These are phyloP conservation scores for Cenchrus americanus DNA, from an alignment of 176 grass and related monocot genomes.

Conservation along the genomic window DNA sequence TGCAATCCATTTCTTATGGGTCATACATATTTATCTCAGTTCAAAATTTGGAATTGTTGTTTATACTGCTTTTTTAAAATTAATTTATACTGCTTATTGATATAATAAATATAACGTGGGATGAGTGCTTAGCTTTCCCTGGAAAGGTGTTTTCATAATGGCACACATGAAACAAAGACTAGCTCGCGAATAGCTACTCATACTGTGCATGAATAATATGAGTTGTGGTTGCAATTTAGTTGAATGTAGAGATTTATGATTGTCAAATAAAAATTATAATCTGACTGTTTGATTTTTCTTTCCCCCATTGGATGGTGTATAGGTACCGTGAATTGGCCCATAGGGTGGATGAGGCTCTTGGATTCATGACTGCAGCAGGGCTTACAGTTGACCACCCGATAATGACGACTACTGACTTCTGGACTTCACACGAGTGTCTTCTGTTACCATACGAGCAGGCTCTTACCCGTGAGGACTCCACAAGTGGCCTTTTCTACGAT, in stretches of 20 bases:
- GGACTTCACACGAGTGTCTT: constrained; percentile 95
- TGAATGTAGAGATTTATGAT: neutral
- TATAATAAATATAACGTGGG: neutral
- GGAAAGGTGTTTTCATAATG: constrained; percentile 2
- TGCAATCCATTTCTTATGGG: neutral
- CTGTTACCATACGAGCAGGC: constrained; percentile 94
- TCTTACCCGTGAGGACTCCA: constrained; percentile 93
- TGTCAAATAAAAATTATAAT: constrained; percentile 18
- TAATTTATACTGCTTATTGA: constrained; percentile 15
- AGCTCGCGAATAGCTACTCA: neutral
- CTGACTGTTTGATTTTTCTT: constrained; percentile 11
- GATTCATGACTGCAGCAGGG: constrained; percentile 95
- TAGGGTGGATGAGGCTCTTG: constrained; percentile 92
- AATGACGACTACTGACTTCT: constrained; percentile 97
- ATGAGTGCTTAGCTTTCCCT: neutral
- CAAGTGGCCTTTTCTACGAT: constrained; percentile 88
- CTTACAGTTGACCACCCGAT: constrained; percentile 88
- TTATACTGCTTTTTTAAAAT: constrained; percentile 27
- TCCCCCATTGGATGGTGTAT: neutral
- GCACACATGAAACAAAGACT: constrained; percentile 4
- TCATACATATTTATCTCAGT: constrained; percentile 3
- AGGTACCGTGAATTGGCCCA: constrained; percentile 93
- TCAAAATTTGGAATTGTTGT: neutral
- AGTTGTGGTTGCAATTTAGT: neutral
- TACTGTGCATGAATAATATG: neutral